phyloP scores from a whole-genome alignment of 805 yeast species.

The Candida mattraensis region DNA sequence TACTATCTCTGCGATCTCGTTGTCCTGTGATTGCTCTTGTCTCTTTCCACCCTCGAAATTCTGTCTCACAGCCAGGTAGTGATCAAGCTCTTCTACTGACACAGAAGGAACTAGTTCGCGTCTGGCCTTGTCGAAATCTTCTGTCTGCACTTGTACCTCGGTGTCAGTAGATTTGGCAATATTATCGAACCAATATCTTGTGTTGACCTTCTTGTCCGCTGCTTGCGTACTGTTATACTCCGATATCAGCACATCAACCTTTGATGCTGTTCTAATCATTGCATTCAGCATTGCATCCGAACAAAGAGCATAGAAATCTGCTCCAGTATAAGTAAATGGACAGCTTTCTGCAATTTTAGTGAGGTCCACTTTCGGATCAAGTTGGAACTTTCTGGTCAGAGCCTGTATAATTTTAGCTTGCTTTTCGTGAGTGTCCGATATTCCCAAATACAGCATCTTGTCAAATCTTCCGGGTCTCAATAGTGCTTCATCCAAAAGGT shows the following conservation, averaged over 20 bases:
- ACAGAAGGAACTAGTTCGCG: constrained; percentile 78
- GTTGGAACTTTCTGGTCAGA: constrained; percentile 75
- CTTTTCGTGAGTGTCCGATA: constrained; percentile 86
- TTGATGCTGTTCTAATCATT: constrained; percentile 84
- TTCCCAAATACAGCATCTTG: constrained; percentile 90
- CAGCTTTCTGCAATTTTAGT: constrained; percentile 61
- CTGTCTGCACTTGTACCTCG: constrained; percentile 63
- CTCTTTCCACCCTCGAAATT: constrained; percentile 74
- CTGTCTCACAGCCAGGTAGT: constrained; percentile 74
- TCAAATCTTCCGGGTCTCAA: constrained; percentile 95
- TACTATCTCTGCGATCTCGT: constrained; percentile 1
- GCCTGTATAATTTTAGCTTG: constrained; percentile 87
- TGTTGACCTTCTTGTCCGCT: constrained; percentile 48
- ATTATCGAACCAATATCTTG: constrained; percentile 90
- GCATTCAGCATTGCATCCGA: constrained; percentile 96
- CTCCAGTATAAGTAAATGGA: constrained; percentile 94
- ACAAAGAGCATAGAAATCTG: constrained; percentile 95
- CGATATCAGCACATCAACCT: constrained; percentile 65
- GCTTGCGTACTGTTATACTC: constrained; percentile 42
- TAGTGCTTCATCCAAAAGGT: constrained; percentile 88
- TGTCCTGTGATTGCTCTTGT: constrained; percentile 5
- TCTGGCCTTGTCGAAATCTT: constrained; percentile 78
- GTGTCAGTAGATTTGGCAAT: constrained; percentile 67
- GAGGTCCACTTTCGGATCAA: constrained; percentile 62
- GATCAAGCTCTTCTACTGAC: constrained; percentile 80